Conservation (phyloP, 768 basidiomycete genomes). For the Strobilomyces echinocephalus region DNA sequence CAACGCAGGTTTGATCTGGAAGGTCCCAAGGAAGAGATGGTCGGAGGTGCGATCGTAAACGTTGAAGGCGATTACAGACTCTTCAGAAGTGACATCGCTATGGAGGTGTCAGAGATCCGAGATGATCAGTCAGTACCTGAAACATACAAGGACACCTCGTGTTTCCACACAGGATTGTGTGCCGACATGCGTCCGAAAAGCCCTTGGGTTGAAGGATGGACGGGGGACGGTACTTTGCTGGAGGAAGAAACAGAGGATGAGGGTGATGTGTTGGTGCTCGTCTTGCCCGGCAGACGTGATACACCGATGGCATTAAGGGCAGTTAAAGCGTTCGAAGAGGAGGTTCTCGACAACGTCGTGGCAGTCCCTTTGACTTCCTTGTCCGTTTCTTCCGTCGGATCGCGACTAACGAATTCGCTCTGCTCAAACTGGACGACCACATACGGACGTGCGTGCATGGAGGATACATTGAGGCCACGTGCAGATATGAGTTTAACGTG, state of each 20-base stretch:
- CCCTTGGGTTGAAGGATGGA: slow-evolving; percentile 31
- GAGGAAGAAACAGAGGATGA: slow-evolving; percentile 39
- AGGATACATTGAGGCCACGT: slow-evolving; percentile 70
- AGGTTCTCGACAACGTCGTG: slow-evolving; percentile 49
- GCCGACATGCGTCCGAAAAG: slow-evolving; percentile 66
- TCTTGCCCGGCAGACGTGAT: slow-evolving; percentile 40
- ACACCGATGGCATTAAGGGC: slow-evolving; percentile 60
- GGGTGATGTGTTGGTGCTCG: slow-evolving; percentile 42
- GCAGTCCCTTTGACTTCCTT: slow-evolving; percentile 86
- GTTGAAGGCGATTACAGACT: slow-evolving; percentile 78
- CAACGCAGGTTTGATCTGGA: slow-evolving; percentile 87
- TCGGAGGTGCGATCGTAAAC: slow-evolving; percentile 87
- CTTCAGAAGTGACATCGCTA: slow-evolving; percentile 92
- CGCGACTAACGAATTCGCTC: slow-evolving; percentile 94
- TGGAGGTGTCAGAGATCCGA: slow-evolving; percentile 17
- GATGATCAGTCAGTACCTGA: slow-evolving; percentile 8
- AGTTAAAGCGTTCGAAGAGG: slow-evolving; percentile 59
- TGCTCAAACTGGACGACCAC: slow-evolving; percentile 98
- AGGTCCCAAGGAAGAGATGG: slow-evolving; percentile 84
- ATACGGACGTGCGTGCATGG: slow-evolving; percentile 69
- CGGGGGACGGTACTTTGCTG: slow-evolving; percentile 32
- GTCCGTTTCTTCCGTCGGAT: slow-evolving; percentile 79
- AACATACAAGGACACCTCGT: slow-evolving; percentile 95
- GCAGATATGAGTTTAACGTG: slow-evolving; percentile 96
- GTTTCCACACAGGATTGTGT: slow-evolving; percentile 97